Evolutionary conservation across 768 basidiomycete genomes (phyloP).

Genomic region (Lactarius tabidus): DNA sequence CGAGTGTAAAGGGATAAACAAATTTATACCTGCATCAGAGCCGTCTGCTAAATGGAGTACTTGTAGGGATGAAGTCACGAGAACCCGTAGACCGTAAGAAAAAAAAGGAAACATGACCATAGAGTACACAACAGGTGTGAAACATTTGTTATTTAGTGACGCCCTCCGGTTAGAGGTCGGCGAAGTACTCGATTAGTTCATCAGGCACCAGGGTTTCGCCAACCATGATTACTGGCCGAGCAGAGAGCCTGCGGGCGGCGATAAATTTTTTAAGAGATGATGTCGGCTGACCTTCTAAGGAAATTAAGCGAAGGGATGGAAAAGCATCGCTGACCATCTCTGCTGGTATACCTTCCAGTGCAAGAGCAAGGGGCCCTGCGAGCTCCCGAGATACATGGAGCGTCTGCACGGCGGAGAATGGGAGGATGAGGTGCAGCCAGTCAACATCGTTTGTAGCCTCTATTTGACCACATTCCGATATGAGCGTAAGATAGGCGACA

Average conservation of each 20-base stretch:
- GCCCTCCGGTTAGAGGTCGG: no score
- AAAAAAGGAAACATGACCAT: no score
- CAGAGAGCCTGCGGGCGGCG: neutral
- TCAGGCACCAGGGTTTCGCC: neutral
- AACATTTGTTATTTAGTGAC: no score
- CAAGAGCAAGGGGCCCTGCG: neutral
- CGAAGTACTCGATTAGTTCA: neutral
- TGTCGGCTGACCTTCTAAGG: neutral
- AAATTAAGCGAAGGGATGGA: neutral
- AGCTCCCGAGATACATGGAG: neutral
- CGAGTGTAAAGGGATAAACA: no score
- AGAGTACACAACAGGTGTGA: no score
- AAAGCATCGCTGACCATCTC: neutral
- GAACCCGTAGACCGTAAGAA: no score
- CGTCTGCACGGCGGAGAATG: neutral
- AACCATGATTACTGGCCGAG: neutral
- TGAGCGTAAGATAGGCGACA: no score
- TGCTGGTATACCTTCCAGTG: neutral
- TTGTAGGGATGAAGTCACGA: no score
- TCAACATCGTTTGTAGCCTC: neutral
- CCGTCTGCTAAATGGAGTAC: no score
- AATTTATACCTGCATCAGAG: no score
- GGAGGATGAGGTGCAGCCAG: neutral
- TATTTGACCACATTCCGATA: no score
- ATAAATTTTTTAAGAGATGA: neutral